Conservation (phyloP, 2,329 filamentous ascomycete species). For the Diaporthe vexans region DNA sequence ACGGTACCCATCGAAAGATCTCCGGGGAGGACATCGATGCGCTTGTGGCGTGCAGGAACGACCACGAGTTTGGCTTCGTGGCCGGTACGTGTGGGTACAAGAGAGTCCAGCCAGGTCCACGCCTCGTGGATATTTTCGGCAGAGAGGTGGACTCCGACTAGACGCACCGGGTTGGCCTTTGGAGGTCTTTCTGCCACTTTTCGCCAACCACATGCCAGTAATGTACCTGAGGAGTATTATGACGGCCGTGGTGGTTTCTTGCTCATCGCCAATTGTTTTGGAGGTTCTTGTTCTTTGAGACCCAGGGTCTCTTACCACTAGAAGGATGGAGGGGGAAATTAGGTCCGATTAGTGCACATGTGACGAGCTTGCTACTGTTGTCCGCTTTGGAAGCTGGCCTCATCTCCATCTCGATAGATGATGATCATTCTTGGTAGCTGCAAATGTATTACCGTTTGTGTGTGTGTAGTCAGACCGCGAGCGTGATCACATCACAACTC, state of each 20-base stretch:
- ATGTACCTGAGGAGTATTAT: too few species aligned
- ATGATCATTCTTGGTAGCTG: too few species aligned
- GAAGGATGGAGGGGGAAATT: too few species aligned
- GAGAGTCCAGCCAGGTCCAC: not conserved
- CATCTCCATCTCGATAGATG: too few species aligned
- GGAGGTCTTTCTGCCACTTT: not conserved
- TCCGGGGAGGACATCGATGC: conserved; percentile 40
- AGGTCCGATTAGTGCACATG: too few species aligned
- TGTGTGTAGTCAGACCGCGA: not conserved
- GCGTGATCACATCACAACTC: too few species aligned
- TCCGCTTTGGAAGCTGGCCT: too few species aligned
- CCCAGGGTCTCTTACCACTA: too few species aligned
- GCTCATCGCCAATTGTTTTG: not conserved
- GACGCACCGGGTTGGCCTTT: not conserved
- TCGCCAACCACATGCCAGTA: too few species aligned
- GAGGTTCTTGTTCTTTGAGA: too few species aligned
- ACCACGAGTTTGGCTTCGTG: conserved; percentile 53
- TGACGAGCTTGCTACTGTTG: too few species aligned
- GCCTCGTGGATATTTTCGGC: not conserved
- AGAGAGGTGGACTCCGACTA: not conserved
- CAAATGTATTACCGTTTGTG: not conserved
- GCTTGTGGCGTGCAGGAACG: conserved; percentile 52
- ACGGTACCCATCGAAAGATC: not conserved
- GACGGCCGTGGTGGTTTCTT: not conserved
- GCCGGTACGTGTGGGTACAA: conserved; percentile 40